Conservation (phyloP, 2,329 filamentous ascomycete species). For the Ophiosphaerella korrae region DNA sequence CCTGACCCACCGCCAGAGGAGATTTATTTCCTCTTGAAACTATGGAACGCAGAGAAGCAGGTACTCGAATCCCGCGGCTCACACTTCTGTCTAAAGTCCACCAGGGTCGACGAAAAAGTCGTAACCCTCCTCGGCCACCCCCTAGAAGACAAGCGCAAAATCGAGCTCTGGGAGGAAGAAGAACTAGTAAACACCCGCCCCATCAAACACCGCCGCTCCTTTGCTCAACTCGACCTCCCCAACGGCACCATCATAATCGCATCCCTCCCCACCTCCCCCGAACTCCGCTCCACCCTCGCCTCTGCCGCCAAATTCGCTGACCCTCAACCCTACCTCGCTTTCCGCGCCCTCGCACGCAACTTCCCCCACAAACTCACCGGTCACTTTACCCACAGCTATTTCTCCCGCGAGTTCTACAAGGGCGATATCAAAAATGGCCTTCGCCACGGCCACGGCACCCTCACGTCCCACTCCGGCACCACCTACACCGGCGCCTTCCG, state of each 20-base stretch:
- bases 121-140: constrained; percentile 34
- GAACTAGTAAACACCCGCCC: constrained; percentile 30
- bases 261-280: constrained; percentile 28
- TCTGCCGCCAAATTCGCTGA: constrained; percentile 43
- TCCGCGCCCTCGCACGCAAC: constrained; percentile 46
- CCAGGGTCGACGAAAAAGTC: constrained; percentile 43
- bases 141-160: constrained; percentile 41
- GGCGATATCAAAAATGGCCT: constrained; percentile 55
- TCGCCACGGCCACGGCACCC: constrained; percentile 60
- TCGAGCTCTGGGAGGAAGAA: constrained; percentile 60
- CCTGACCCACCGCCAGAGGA: constrained; percentile 38
- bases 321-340: constrained; percentile 51
- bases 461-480: constrained; percentile 60
- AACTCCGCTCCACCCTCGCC: constrained; percentile 37
- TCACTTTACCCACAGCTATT: constrained; percentile 58
- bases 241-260: constrained; percentile 44
- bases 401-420: constrained; percentile 62
- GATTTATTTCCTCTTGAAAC: constrained; percentile 49
- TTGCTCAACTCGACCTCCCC: constrained; percentile 38
- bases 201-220: constrained; percentile 40
- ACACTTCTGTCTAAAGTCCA: constrained; percentile 36
- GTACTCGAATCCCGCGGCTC: constrained; percentile 39
- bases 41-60: constrained; percentile 46
- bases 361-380: constrained; percentile 52
- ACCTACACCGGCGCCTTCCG: constrained; percentile 62